Evolutionary conservation across 768 basidiomycete species (phyloP).

Genomic region (Mrakia blollopis): DNA sequence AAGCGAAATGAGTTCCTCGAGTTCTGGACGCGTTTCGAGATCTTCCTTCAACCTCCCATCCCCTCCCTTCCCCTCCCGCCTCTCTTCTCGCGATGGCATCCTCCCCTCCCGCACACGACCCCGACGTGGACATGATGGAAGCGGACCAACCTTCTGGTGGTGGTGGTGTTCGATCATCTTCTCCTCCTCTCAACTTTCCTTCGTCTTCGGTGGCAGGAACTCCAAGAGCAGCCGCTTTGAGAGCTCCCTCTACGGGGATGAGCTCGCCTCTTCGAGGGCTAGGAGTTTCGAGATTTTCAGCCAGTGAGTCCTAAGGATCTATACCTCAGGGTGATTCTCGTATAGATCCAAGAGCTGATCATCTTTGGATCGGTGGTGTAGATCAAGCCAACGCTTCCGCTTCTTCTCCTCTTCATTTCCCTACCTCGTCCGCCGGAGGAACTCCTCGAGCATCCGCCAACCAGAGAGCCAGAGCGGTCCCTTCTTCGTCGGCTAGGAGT

Average conservation of each 20-base stretch:
- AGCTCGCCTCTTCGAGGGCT: conserved; percentile 29
- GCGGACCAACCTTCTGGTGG: neutral
- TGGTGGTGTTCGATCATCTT: conserved; percentile 4
- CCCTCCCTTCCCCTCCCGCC: neutral
- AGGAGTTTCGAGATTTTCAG: conserved; percentile 6
- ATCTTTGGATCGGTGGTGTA: neutral
- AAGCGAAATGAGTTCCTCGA: neutral
- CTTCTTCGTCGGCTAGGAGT: conserved; percentile 23
- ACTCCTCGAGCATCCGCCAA: conserved; percentile 3
- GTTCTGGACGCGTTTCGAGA: neutral
- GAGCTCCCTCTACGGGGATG: conserved; percentile 21
- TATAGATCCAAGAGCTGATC: neutral
- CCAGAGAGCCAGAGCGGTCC: neutral
- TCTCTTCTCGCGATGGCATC: conserved; percentile 13
- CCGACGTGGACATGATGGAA: conserved; percentile 8
- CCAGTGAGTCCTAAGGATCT: neutral
- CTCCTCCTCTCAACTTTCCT: conserved; percentile 20
- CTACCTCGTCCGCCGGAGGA: conserved; percentile 15
- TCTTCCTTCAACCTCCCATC: neutral
- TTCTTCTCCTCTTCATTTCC: conserved; percentile 20
- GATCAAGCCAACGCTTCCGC: neutral
- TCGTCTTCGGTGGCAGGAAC: conserved; percentile 17
- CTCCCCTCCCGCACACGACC: conserved; percentile 15
- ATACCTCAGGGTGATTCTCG: neutral
- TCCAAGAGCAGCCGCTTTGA: neutral